Evolutionary conservation across 108 stramenopile species (phyloP).

Genomic region (Skeletonema potamos): DNA sequence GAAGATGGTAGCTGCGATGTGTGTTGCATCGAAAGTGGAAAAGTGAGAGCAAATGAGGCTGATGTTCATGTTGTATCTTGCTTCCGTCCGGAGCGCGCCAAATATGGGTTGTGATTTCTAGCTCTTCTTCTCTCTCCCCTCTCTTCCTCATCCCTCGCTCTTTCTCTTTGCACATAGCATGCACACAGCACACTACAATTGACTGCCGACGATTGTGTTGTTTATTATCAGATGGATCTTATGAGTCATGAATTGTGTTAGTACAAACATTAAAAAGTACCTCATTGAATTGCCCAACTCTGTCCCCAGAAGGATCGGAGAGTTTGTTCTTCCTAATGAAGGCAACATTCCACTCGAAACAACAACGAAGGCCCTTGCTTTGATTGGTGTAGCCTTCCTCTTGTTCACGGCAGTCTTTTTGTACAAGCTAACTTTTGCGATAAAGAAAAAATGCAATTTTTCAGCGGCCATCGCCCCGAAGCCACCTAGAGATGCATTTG

Average conservation of each 20-base stretch:
- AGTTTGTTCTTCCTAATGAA: not conserved
- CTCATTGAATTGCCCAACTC: not conserved
- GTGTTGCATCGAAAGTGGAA: not conserved
- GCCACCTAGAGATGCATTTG: conserved; percentile 4
- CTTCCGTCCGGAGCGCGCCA: too few relatives aligned
- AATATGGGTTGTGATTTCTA: too few relatives aligned
- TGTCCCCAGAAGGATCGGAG: not conserved
- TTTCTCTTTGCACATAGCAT: too few relatives aligned
- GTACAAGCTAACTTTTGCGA: not conserved
- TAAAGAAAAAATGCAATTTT: not conserved
- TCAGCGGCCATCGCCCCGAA: not conserved
- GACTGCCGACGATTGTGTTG: too few relatives aligned
- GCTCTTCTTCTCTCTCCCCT: too few relatives aligned
- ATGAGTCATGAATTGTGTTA: not conserved
- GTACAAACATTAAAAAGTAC: not conserved
- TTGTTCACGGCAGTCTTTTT: not conserved
- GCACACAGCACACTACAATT: too few relatives aligned
- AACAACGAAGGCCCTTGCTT: not conserved
- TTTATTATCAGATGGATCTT: too few relatives aligned
- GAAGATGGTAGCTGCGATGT: too few relatives aligned
- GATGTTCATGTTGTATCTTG: too few relatives aligned
- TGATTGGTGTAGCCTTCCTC: not conserved
- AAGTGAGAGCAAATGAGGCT: too few relatives aligned
- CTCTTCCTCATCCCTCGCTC: too few relatives aligned
- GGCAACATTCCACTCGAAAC: not conserved